Base-by-base conservation (phyloP, 2,329 filamentous ascomycete genomes). In the Celoporthe dispersa region DNA sequence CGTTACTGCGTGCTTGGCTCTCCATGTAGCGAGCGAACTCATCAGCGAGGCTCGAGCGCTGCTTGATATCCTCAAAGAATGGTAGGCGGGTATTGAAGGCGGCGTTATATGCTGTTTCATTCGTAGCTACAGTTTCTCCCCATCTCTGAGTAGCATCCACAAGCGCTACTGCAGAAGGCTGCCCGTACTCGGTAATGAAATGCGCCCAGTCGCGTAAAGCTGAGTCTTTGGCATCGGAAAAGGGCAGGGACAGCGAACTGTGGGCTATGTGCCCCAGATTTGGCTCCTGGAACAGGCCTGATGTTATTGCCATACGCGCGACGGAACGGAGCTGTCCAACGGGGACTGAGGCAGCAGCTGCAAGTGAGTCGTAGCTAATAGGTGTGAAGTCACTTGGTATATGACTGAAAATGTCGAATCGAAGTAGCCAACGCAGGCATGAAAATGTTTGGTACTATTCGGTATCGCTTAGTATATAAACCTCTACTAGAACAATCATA, bases 11-110 rank as follows among this genome's bases (percentile, higher is more conserved):
- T 37, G 71, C 71, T 61, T 77, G 73, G 60, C 71, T 76, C 3
- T 70, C 70, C 78, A 79, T 79, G 9, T 75, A 76, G 12, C 68
- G 69, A 6, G 75, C 74, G 67, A 79, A 80, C 60, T 75, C 67
- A 9, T 69, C 66, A 7, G 73, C 69, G 9, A 71, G 55, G 16
- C 75, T 74, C 3, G 73, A 72, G n/a, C 73, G 65, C 51, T 35
- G 67, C 28, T 68, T 71, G 37, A 77, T 68, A 66, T 75, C 75
- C 35, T 75, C 75, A 69, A 78, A 80, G 72, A 76, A 77, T 28
- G 75, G 71, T 1, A 64, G 61, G 7, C 5, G 14, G 35, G 61
- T 64, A 37, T 41, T 16, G 37, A 64, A 64, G 39, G 77, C 77
- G 41, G 78, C 67, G 57, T 72, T 72, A 63, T 73, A 74, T 4